These are phyloP conservation scores for Tubosaeta sp. DNA, from an alignment of 768 basidiomycete genomes.

Conservation along the genomic window DNA sequence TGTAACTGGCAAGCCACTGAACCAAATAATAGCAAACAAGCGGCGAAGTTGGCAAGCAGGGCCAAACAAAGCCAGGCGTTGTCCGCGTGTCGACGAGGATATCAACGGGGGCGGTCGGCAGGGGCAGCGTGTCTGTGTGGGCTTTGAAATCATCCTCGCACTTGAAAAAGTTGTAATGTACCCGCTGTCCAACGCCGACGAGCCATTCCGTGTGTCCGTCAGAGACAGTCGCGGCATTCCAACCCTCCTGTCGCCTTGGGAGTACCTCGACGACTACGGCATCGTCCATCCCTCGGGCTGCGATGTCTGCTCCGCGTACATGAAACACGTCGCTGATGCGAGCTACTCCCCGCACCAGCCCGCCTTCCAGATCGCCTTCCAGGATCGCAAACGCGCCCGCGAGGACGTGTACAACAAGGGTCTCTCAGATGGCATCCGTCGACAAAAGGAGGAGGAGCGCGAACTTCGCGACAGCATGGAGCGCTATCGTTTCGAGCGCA, in stretches of 20 bases:
- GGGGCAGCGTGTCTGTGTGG: background rate
- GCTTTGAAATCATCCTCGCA: conserved; percentile 2
- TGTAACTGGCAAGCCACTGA: conserved; percentile 26
- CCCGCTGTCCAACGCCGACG: conserved; percentile 30
- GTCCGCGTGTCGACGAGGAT: conserved; percentile 30
- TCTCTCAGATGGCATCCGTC: conserved; percentile 36
- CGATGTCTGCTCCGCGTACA: conserved; percentile 35
- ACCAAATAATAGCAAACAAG: conserved; percentile 18
- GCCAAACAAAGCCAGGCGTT: conserved; percentile 27
- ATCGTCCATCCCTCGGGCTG: conserved; percentile 39
- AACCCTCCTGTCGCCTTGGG: conserved; percentile 36
- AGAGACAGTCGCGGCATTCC: conserved; percentile 31
- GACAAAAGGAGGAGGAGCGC: conserved; percentile 37
- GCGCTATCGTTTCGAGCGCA: conserved; percentile 33
- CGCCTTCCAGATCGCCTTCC: conserved; percentile 38
- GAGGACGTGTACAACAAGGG: conserved; percentile 39
- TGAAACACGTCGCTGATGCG: conserved; percentile 38
- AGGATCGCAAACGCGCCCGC: conserved; percentile 36
- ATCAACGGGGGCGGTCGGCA: conserved; percentile 10
- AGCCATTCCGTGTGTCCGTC: conserved; percentile 25
- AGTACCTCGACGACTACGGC: conserved; percentile 37
- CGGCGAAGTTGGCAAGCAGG: conserved; percentile 19
- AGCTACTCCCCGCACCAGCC: conserved; percentile 35
- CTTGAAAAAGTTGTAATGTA: conserved; percentile 24
- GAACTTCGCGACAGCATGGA: conserved; percentile 33